Evolutionary conservation across 2,329 filamentous ascomycete genomes (phyloP), one percentile per base, ranked within the genome.

Genomic region (Pestalotiopsis sp.): DNA sequence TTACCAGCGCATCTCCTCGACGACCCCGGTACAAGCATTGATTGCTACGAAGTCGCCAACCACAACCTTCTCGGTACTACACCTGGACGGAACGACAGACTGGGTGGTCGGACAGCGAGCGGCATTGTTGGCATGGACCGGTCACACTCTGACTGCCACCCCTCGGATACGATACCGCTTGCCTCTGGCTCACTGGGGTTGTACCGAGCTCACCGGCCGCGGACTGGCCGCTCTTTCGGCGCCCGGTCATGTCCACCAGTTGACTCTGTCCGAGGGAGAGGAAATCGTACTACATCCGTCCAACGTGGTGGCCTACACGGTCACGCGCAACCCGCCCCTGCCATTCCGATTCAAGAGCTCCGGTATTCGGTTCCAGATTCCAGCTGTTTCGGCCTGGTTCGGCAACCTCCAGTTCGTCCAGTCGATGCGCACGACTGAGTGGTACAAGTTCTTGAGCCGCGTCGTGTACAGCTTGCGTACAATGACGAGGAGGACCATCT

Each of bases 61-160:
- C 66, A 96, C 95, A 0, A 95, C 94, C 5, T 95, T 99, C 74
- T 91, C 93, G 13, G 90, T 97, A 7, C 87, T 99, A 31, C 92
- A 95, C 78, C 89, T 99, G 65, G 94, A 99, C 83, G 96, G 96
- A 69, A 94, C 94, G 4, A 91, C 94, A 69, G 96, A 99, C 82
- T 99, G 96, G 95, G 93, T 97, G 85, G 85, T 99, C 9, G 89
- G 93, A 6, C 95, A 98, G 79, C 89, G 93, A 71, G 92, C 93
- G 72, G 94, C 94, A 1, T 85, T 99, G 66, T 86, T 98, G n/a
- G 96, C 96, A 67, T 99, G 96, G 96, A 97, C 95, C 0, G 96
- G 96, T 36, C 93, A 97, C 78, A 94, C 93, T 0, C 85, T 99
- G 67, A 85, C 86, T 17, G 87, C 96, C 59, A 90, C 90, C 45